phyloP scores from a whole-genome alignment of 768 basidiomycete species.

The Auricularia auricula-judae region DNA sequence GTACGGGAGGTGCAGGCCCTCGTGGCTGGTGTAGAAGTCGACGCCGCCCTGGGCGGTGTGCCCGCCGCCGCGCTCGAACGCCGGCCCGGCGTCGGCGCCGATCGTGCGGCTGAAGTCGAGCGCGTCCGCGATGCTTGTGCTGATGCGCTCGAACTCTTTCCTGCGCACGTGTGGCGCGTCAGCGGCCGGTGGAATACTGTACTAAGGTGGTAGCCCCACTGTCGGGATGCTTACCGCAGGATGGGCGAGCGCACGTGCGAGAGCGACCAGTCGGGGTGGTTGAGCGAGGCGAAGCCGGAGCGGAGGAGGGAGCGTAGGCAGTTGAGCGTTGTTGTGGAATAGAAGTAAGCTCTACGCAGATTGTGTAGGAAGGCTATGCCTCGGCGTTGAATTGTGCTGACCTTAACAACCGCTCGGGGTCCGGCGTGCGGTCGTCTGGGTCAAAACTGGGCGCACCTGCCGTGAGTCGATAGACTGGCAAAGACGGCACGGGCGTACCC shows the following conservation, averaged over 20 bases:
- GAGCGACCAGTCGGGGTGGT: slow-evolving; percentile 90
- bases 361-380: neutral
- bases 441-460: slow-evolving; percentile 35
- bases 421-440: slow-evolving; percentile 70
- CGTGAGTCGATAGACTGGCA: slow-evolving; percentile 9
- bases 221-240: slow-evolving; percentile 40
- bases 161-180: slow-evolving; percentile 22
- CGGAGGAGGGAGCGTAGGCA: slow-evolving; percentile 79
- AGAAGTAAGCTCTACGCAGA: slow-evolving; percentile 75
- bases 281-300: slow-evolving; percentile 88
- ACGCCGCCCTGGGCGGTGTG: slow-evolving; percentile 72
- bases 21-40: slow-evolving; percentile 83
- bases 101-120: slow-evolving; percentile 89
- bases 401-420: slow-evolving; percentile 84
- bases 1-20: slow-evolving; percentile 86
- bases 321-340: slow-evolving; percentile 89
- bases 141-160: slow-evolving; percentile 75
- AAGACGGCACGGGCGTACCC: slow-evolving; percentile 36
- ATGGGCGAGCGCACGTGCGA: slow-evolving; percentile 79
- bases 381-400: slow-evolving; percentile 15
- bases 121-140: slow-evolving; percentile 77
- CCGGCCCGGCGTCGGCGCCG: slow-evolving; percentile 49
- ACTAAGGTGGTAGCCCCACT: too few relatives aligned
- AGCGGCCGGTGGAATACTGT: too few relatives aligned
- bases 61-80: slow-evolving; percentile 65